Base-by-base conservation (phyloP, 139 green algal genomes). In the Monoraphidium neglectum region DNA sequence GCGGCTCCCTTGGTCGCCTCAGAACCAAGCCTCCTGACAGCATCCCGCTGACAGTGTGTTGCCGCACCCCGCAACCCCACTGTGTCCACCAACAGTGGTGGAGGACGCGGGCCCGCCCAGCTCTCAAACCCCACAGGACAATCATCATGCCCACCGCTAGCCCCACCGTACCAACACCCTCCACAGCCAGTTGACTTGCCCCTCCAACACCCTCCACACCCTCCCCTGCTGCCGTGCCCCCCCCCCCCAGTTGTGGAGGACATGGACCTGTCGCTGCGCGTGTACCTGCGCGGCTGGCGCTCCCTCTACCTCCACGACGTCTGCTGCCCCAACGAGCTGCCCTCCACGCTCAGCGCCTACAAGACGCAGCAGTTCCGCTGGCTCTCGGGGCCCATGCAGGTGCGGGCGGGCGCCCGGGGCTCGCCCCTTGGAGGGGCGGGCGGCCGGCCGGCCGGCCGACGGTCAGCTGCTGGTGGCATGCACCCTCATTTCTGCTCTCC, bases 301-400 rank as follows among this genome's bases (percentile, higher is more conserved):
- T 77, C 61, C 35, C 61, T 82, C 21, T 88, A 90, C 82, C 83
- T 90, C 77, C 81, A 78, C 26, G 79, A 92, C 74, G 87, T 92
- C 35, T 77, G 84, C 49, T 86, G 79, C 76, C 72, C 70, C 43
- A 88, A 89, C 84, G 89, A 97, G 89, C 90, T 99, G 51, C 96
- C 96, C 26, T 90, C 87, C 76, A 93, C 85, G 64, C 95, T 98
- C 77, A 93, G 90, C 37, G 93, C 95, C 3, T 99, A 97, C 88
- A 90, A 93, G 82, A 99, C 97, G 83, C 96, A 99, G 92, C 96
- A 99, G 88, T 96, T 98, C 88, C 88, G 96, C 72, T 99, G 92
- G 91, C 56, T 77, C 37, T 82, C 76, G 56, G 70, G 66, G 16
- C 86, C 86, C 36, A 91, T 91, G 86, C 86, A n/a, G n/a, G n/a